Conservation (phyloP, 352 stramenopile species). For the Globisporangium radiosum region DNA sequence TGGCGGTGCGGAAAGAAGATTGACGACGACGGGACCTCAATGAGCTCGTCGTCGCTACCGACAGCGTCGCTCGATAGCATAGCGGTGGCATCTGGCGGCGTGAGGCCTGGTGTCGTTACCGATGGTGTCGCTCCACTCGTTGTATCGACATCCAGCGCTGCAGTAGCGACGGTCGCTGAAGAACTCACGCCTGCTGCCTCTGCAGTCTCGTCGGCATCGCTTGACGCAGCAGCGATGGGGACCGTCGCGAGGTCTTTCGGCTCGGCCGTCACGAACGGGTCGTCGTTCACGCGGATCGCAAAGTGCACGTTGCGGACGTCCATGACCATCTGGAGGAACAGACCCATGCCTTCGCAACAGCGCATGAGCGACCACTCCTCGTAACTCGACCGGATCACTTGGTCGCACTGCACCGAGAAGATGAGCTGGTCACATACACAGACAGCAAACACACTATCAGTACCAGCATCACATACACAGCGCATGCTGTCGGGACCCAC, state of each 20-base stretch:
- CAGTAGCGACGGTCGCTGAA: background rate
- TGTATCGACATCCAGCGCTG: constrained; percentile 17
- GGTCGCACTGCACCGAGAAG: constrained; percentile 65
- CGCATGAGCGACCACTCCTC: constrained; percentile 80
- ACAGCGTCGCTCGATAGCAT: background rate
- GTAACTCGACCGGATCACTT: constrained; percentile 68
- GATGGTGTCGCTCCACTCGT: constrained; percentile 10
- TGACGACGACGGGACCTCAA: constrained; percentile 30
- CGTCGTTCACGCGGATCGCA: constrained; percentile 55
- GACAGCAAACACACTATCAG: background rate
- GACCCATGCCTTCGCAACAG: constrained; percentile 55
- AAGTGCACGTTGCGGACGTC: constrained; percentile 68
- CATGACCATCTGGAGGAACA: constrained; percentile 75
- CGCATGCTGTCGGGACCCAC: too few species aligned
- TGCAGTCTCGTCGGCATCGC: background rate
- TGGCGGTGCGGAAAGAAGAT: constrained; percentile 64
- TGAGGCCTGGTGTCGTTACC: constrained; percentile 1
- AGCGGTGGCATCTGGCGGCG: background rate
- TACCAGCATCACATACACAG: background rate
- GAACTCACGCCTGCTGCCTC: too few species aligned
- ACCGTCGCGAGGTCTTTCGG: constrained; percentile 10
- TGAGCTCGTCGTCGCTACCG: constrained; percentile 23
- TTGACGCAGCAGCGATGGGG: background rate
- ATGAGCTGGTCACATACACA: constrained; percentile 38
- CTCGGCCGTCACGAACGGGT: constrained; percentile 28